phyloP scores from a whole-genome alignment of 805 yeast genomes.

The Cyberlindnera subsufficiens region DNA sequence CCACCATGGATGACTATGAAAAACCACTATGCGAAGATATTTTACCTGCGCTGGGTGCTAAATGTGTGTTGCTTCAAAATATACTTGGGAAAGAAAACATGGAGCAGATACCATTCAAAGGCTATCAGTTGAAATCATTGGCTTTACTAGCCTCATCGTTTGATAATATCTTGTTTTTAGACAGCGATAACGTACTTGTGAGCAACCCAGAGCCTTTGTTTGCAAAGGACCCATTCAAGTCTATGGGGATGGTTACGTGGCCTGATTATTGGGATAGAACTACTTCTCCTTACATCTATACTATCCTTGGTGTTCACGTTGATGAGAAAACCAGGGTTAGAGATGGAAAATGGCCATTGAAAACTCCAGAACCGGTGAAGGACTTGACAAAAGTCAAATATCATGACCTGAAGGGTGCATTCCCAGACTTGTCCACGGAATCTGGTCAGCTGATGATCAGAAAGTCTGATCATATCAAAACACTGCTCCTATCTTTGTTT shows the following conservation, averaged over 20 bases:
- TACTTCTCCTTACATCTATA: conserved; percentile 54
- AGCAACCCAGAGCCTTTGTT: conserved; percentile 44
- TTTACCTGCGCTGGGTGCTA: conserved; percentile 54
- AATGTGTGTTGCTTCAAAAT: conserved; percentile 56
- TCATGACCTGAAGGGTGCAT: conserved; percentile 58
- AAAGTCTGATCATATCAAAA: conserved; percentile 51
- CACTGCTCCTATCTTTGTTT: conserved; percentile 53
- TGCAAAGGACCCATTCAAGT: conserved; percentile 35
- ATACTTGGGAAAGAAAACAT: conserved; percentile 54
- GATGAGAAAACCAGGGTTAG: conserved; percentile 19
- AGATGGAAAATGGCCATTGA: conserved; percentile 19
- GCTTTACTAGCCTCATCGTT: conserved; percentile 73
- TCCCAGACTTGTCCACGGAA: conserved; percentile 66
- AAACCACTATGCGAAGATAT: conserved; percentile 53
- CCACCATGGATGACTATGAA: conserved; percentile 61
- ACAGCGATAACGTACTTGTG: conserved; percentile 64
- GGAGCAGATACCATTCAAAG: conserved; percentile 43
- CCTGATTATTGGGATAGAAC: conserved; percentile 75
- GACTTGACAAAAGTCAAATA: conserved; percentile 31
- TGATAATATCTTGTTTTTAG: conserved; percentile 67
- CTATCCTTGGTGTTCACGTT: conserved; percentile 40
- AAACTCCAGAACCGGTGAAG: conserved; percentile 2
- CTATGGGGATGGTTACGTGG: conserved; percentile 58
- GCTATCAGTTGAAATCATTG: conserved; percentile 66
- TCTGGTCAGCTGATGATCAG: conserved; percentile 65